A percentile compares a stretch with the other conserved stretches of the same genome.
Evolutionary conservation across 306 rosid genomes (phyloP).

Genomic region (Medicago ruthenica): DNA sequence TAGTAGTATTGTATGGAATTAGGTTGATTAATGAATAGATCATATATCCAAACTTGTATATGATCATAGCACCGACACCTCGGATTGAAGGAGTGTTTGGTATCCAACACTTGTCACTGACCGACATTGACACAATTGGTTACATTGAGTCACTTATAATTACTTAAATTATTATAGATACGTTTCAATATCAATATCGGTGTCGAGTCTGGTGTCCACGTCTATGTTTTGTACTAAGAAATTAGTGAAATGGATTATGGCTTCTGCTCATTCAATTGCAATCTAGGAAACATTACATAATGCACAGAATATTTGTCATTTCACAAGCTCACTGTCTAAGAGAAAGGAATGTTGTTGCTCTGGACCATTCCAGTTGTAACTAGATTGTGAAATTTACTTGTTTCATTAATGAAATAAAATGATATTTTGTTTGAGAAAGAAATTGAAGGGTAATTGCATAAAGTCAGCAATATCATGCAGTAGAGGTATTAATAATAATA

Average conservation of each 20-base stretch:
- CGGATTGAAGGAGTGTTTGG: background rate
- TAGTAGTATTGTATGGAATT: background rate
- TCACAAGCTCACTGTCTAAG: conserved; percentile 16
- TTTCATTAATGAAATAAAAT: background rate
- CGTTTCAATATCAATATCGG: no score
- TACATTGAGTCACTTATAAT: no score
- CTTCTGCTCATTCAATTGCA: conserved; percentile 27
- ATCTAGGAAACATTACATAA: background rate
- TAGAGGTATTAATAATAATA: background rate
- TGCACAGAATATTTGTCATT: background rate
- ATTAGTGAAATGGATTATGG: conserved; percentile 8
- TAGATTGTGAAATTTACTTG: background rate
- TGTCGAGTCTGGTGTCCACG: no score
- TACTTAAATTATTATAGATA: no score
- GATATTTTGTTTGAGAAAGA: background rate
- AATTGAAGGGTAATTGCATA: background rate
- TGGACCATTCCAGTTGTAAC: background rate
- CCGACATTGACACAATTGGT: no score
- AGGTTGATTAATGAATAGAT: background rate
- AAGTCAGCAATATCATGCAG: conserved; percentile 17
- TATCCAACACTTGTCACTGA: background rate
- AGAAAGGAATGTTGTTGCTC: background rate
- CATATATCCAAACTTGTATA: conserved; percentile 20
- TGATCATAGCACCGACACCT: no score
- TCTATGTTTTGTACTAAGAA: background rate